Evolutionary conservation across 768 basidiomycete genomes (phyloP).

Genomic region (Galerina sulciceps): DNA sequence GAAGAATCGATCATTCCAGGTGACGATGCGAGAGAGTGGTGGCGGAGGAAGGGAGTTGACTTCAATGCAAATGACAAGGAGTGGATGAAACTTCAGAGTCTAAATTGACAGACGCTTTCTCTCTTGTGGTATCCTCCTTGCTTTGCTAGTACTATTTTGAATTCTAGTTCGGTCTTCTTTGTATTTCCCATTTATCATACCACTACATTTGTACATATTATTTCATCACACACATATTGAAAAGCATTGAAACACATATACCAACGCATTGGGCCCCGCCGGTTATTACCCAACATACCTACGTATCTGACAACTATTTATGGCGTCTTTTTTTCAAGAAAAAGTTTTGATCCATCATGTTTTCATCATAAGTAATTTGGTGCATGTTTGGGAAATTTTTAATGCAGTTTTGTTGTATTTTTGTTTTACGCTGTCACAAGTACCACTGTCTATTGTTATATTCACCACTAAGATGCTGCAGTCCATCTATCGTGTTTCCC

Average conservation of each 20-base stretch:
- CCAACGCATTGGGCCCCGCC: no score
- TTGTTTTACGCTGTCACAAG: neutral
- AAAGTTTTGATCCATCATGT: no score
- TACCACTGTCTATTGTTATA: neutral
- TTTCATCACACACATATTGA: neutral
- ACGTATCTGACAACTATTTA: neutral
- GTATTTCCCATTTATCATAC: neutral
- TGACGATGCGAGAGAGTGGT: conserved; percentile 76
- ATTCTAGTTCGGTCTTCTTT: conserved; percentile 4
- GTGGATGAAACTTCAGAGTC: conserved; percentile 83
- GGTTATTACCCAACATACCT: neutral
- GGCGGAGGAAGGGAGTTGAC: conserved; percentile 80
- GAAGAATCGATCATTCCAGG: conserved; percentile 89
- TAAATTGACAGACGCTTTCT: conserved; percentile 52
- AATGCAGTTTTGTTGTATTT: neutral
- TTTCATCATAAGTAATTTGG: no score
- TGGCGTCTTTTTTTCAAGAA: neutral
- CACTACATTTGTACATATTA: conserved; percentile 4
- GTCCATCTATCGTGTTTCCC: conserved; percentile 9
- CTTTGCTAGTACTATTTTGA: conserved; percentile 7
- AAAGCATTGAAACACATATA: neutral
- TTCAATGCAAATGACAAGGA: conserved; percentile 85
- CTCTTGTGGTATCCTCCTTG: conserved; percentile 19
- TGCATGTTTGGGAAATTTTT: no score
- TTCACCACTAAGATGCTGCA: neutral